Base-by-base conservation (phyloP, 768 basidiomycete genomes). In the Suillus cothurnatus region DNA sequence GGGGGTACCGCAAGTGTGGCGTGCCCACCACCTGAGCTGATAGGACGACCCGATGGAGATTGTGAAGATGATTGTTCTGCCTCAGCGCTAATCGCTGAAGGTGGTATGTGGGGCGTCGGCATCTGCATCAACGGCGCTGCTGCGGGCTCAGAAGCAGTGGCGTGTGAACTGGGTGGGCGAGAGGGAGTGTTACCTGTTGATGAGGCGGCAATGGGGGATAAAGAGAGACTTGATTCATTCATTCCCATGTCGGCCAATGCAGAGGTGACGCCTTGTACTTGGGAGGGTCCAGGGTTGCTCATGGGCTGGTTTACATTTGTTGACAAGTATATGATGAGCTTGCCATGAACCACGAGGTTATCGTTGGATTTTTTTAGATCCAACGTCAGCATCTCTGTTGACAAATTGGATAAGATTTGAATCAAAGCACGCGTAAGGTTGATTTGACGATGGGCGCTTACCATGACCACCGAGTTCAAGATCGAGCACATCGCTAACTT, bases 361-460 rank as follows among this genome's bases (percentile, higher is more conserved):
- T 99, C 97, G 71, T 97, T 97, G n/a, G 96, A 98, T 79, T 97
- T 97, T 82, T 98, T 97, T 71, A 99, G 82, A 74, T 99, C 97
- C 69, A 96, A 77, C 1, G 97, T 98, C 59, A 99, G 86, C 90
- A 97, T 97, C 83, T 99, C 97, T 95, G 61, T 31, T n/a, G n/a
- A n/a, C 58, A 59, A 21, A 41, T 14, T 55, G 23, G 12, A 21
- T 66, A 34, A 64, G 36, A 14, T 50, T 12, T 28, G 65, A 64
- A 55, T 65, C 12, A 53, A 55, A n/a, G 17, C 23, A 23, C 15
- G 23, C 50, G 45, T 53, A 55, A 52, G 34, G 12, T 39, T 53
- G 56, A 3, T 23, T 28, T 39, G 41, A 21, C 49, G 75, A 5
- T 8, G 23, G 57, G 76, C 69, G 79, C 89, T 76, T 73, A 97